Conservation (phyloP, 805 yeast genomes). For the Candida manassasensis region DNA sequence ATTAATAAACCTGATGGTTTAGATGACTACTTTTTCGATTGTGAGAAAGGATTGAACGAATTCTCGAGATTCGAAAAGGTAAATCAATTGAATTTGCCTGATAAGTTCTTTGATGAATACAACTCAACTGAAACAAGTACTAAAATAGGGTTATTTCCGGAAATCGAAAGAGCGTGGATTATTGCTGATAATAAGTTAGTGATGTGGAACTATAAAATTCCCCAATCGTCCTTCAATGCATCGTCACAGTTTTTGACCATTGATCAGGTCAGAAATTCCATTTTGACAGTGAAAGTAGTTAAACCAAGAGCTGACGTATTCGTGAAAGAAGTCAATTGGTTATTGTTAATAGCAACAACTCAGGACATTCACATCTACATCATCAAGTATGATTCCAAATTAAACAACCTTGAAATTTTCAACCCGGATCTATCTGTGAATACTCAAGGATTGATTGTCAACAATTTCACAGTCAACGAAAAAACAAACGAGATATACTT, state of each 20-base stretch:
- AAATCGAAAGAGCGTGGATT: slow-evolving; percentile 80
- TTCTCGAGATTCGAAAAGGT: slow-evolving; percentile 77
- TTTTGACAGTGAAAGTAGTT: slow-evolving; percentile 70
- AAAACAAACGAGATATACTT: slow-evolving; percentile 78
- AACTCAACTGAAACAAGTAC: slow-evolving; percentile 61
- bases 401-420: slow-evolving; percentile 58
- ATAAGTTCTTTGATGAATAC: slow-evolving; percentile 69
- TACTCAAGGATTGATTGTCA: slow-evolving; percentile 70
- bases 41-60: slow-evolving; percentile 40
- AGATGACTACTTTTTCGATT: slow-evolving; percentile 60
- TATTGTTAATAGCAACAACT: slow-evolving; percentile 76
- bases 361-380: slow-evolving; percentile 74
- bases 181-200: slow-evolving; percentile 75
- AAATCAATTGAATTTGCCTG: slow-evolving; percentile 69
- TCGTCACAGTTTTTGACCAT: slow-evolving; percentile 65
- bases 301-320: slow-evolving; percentile 79
- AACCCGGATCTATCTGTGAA: slow-evolving; percentile 82
- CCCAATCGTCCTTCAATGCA: slow-evolving; percentile 42
- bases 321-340: slow-evolving; percentile 66
- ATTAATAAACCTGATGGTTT: slow-evolving; percentile 47
- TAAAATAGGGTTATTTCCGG: slow-evolving; percentile 79
- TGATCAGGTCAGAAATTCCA: slow-evolving; percentile 76
- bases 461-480: slow-evolving; percentile 54
- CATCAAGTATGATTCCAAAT: slow-evolving; percentile 45
- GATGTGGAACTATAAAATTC: slow-evolving; percentile 75